Evolutionary conservation across 78 protist genomes (phyloP).

Genomic region (Dictyostelium brefeldianum): DNA sequence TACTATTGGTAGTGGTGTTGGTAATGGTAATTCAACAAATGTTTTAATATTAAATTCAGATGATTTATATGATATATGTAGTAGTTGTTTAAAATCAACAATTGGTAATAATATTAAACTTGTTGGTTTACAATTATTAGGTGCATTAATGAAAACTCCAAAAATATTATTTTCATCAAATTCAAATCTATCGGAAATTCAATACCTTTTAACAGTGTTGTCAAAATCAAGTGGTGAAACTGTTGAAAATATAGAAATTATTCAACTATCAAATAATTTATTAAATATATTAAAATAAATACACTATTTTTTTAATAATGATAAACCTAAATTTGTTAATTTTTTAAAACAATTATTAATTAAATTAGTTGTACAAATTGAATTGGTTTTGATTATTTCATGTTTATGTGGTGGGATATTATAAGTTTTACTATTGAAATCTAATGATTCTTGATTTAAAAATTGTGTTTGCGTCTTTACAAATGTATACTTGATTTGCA

Average conservation of each 20-base stretch:
- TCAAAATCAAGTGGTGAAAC: not conserved
- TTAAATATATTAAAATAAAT: conserved; percentile 12
- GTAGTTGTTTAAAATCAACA: not conserved
- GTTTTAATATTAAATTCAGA: not conserved
- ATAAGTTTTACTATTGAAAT: too few relatives aligned
- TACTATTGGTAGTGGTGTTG: too few relatives aligned
- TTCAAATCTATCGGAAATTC: not conserved
- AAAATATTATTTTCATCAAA: not conserved
- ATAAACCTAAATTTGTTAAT: too few relatives aligned
- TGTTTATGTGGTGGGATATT: too few relatives aligned
- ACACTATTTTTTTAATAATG: too few relatives aligned
- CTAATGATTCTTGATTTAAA: too few relatives aligned
- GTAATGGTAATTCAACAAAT: not conserved
- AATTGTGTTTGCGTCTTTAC: too few relatives aligned
- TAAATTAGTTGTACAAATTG: too few relatives aligned
- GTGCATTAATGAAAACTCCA: conserved; percentile 19
- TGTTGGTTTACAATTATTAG: not conserved
- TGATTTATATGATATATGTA: conserved; percentile 11
- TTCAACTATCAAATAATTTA: not conserved
- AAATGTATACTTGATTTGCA: too few relatives aligned
- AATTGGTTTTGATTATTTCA: too few relatives aligned
- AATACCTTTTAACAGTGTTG: not conserved
- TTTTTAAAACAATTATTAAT: too few relatives aligned
- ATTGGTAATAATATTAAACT: not conserved
- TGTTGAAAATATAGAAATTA: not conserved